Evolutionary conservation across 495 filamentous ascomycete genomes (phyloP).

Genomic region (Talaromyces wortmannii): DNA sequence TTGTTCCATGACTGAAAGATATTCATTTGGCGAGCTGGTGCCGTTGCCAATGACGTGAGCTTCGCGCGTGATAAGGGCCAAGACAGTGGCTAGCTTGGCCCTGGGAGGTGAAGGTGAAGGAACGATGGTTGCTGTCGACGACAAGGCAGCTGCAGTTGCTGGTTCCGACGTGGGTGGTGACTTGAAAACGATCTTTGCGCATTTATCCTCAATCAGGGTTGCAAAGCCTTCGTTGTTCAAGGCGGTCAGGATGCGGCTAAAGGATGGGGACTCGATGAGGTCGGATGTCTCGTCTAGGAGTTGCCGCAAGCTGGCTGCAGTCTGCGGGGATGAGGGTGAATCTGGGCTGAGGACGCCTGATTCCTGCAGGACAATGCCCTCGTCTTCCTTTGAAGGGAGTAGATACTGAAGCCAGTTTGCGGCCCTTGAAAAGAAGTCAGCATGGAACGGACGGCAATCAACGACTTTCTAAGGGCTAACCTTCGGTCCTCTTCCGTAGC

Average conservation of each 20-base stretch:
- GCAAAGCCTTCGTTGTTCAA: constrained; percentile 85
- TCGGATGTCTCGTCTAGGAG: constrained; percentile 96
- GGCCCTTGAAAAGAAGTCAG: constrained; percentile 17
- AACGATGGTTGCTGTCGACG: constrained; percentile 33
- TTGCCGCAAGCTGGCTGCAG: constrained; percentile 59
- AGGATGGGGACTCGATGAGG: constrained; percentile 87
- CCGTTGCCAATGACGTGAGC: constrained; percentile 84
- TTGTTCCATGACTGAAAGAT: constrained; percentile 74
- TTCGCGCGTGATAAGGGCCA: constrained; percentile 81
- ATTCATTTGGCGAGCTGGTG: constrained; percentile 66
- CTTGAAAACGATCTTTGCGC: constrained; percentile 73
- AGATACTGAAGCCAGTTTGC: constrained; percentile 77
- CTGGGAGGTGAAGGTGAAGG: constrained; percentile 35
- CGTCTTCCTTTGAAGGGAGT: constrained; percentile 69
- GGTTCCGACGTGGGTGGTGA: constrained; percentile 29
- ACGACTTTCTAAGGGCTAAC: constrained; percentile 23
- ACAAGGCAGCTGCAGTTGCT: constrained; percentile 30
- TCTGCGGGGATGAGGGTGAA: constrained; percentile 30
- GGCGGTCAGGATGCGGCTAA: constrained; percentile 72
- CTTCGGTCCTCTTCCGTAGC: constrained; percentile 57
- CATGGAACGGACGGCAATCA: not conserved
- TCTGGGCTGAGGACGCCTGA: constrained; percentile 64
- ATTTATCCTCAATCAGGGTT: constrained; percentile 68
- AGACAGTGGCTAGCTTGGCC: constrained; percentile 80
- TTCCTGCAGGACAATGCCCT: constrained; percentile 74